phyloP scores from a whole-genome alignment of 371 early-diverging fungal species.

The Mucor indicus region DNA sequence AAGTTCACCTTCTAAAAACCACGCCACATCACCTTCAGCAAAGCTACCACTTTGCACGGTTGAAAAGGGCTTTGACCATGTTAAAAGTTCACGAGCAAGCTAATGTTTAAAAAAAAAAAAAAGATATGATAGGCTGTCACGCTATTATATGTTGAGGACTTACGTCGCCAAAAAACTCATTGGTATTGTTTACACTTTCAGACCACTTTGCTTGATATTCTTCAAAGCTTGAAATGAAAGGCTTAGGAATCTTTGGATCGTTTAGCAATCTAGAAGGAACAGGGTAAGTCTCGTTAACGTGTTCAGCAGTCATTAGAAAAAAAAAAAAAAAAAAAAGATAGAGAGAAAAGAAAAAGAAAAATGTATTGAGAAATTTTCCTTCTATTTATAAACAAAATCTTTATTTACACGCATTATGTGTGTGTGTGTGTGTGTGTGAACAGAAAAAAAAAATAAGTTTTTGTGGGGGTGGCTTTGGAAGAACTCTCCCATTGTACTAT shows the following conservation, averaged over 20 bases:
- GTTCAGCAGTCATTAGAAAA: slow-evolving; percentile 14
- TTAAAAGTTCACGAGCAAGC: slow-evolving; percentile 67
- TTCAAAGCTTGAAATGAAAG: slow-evolving; percentile 68
- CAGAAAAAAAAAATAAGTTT: not conserved
- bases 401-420: not conserved
- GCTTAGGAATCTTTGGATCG: slow-evolving; percentile 51
- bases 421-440: not conserved
- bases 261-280: slow-evolving; percentile 52
- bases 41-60: slow-evolving; percentile 62
- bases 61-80: slow-evolving; percentile 76
- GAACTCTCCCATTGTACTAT: no score
- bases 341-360: slow-evolving; percentile 2
- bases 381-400: not conserved
- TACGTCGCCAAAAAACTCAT: slow-evolving; percentile 77
- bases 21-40: slow-evolving; percentile 75
- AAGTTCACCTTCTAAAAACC: slow-evolving; percentile 92
- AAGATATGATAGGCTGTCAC: not conserved
- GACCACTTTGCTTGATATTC: slow-evolving; percentile 71
- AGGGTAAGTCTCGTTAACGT: slow-evolving; percentile 15
- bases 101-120: slow-evolving; percentile 20
- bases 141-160: not conserved
- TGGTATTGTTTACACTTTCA: slow-evolving; percentile 71
- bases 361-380: not conserved
- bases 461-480: not conserved
- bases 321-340: slow-evolving; percentile 1